These are phyloP conservation scores for Hyphopichia homilentoma DNA, from an alignment of 805 yeast species.

Conservation along the genomic window DNA sequence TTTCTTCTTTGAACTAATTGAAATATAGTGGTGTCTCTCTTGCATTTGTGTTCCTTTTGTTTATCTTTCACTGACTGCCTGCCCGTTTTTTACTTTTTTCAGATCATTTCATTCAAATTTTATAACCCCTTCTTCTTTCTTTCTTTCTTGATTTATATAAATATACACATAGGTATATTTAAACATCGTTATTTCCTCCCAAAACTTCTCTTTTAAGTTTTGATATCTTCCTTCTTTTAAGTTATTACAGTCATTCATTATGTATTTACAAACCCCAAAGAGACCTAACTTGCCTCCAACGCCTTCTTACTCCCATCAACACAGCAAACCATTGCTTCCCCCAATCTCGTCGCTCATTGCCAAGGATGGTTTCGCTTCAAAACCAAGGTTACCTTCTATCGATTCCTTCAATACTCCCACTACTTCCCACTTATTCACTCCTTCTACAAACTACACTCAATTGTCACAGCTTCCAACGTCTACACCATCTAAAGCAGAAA, in stretches of 20 bases:
- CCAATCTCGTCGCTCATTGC: slow-evolving; percentile 27
- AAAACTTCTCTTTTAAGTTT: slow-evolving; percentile 2
- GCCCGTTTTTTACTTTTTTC: no score
- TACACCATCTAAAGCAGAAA: slow-evolving; percentile 6
- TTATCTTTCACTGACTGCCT: no score
- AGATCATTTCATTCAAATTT: no score
- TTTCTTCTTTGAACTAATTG: no score
- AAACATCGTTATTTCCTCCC: slow-evolving; percentile 2
- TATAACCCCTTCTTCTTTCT: no score
- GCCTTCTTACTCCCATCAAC: slow-evolving; percentile 9
- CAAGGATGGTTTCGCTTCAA: slow-evolving; percentile 4
- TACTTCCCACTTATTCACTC: slow-evolving; percentile 8
- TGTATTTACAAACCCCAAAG: slow-evolving; percentile 33
- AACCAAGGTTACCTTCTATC: slow-evolving; percentile 24
- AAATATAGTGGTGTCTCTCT: no score
- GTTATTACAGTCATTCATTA: no score
- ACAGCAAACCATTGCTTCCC: slow-evolving; percentile 29
- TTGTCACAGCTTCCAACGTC: slow-evolving; percentile 5
- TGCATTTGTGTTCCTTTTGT: no score
- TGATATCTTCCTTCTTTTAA: no score
- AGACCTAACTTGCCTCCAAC: slow-evolving; percentile 25
- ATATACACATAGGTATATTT: no score
- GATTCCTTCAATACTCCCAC: slow-evolving; percentile 18
- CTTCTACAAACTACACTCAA: slow-evolving; percentile 5
- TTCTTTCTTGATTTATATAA: no score